These are phyloP conservation scores for Entrophospora sp. DNA, from an alignment of 192 early-diverging fungal species.

Conservation along the genomic window DNA sequence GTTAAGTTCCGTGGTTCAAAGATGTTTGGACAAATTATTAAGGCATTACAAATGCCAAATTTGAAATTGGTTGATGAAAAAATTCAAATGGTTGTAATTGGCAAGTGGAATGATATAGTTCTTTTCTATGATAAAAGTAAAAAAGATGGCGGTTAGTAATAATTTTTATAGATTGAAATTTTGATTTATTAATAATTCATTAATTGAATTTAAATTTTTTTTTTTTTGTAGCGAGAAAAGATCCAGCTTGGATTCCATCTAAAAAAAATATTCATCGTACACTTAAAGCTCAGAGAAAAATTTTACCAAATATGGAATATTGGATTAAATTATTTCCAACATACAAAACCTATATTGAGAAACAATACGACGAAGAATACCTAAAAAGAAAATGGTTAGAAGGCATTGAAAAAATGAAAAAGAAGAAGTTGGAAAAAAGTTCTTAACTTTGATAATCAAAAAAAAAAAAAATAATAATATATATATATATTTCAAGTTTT, in stretches of 20 bases:
- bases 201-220: not conserved
- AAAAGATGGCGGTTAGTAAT: not conserved
- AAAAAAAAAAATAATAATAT: no score
- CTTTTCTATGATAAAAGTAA: constrained; percentile 27
- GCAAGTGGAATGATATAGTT: constrained; percentile 21
- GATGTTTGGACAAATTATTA: constrained; percentile 18
- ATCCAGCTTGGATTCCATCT: constrained; percentile 24
- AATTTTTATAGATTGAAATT: no score
- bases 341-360: constrained; percentile 6
- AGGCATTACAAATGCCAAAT: constrained; percentile 16
- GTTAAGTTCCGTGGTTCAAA: constrained; percentile 21
- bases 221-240: not conserved
- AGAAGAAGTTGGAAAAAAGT: no score
- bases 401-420: no score
- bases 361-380: constrained; percentile 9
- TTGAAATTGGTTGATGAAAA: constrained; percentile 25
- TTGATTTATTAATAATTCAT: not conserved
- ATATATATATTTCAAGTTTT: no score
- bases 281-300: not conserved
- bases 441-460: no score
- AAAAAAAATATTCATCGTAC: constrained; percentile 22
- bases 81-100: constrained; percentile 28
- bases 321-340: not conserved
- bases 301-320: not conserved
- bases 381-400: no score